Evolutionary conservation across 169 alveolate genomes (phyloP), one percentile per base, ranked within the genome.

Genomic region (Cryptosporidium ryanae): DNA sequence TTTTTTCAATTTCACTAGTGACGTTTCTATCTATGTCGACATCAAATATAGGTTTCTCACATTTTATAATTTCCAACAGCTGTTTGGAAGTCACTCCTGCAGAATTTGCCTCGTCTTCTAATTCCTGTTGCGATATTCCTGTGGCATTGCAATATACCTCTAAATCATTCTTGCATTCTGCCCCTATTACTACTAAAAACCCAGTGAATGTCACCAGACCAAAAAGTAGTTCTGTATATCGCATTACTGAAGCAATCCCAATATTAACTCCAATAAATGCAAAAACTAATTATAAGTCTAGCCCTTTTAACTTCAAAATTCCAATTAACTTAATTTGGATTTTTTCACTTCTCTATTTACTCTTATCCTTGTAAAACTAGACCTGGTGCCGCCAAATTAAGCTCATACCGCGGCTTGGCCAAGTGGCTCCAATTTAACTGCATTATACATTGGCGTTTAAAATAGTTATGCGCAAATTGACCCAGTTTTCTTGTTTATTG

Each of bases 341-440:
- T 29, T 23, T 29, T 66, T 29, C 34, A 38, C 52, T 25, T 46
- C 6, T 65, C 48, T 21, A 64, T 48, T 46, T 66, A 3, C 64
- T 13, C 82, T 66, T 46, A 46, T 46, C 82, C 1, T 13, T 57
- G 82, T 46, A 48, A 66, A 66, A 66, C 82, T 48, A 66, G 46
- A 38, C 7, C 10, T 1, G 1, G 31, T 64, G 49, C 59, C 76
- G 76, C 76, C 76, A 38, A 32, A 18, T 1, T 17, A 13, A 17
- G 12, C 46, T 10, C 46, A 38, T 38, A 38, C 46, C 46, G 46
- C 46, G 46, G 1, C 46, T 10, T 38, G 8, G 8, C 46, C 8
- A 1, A 38, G 46, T 38, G 46, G 46, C 46, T 38, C 1, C 46
- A 38, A 38, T 0, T 38, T 38, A 0, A 10, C 8, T 38, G 46